Evolutionary conservation across 345 rosid genomes (phyloP).

Genomic region (Pistacia vera): DNA sequence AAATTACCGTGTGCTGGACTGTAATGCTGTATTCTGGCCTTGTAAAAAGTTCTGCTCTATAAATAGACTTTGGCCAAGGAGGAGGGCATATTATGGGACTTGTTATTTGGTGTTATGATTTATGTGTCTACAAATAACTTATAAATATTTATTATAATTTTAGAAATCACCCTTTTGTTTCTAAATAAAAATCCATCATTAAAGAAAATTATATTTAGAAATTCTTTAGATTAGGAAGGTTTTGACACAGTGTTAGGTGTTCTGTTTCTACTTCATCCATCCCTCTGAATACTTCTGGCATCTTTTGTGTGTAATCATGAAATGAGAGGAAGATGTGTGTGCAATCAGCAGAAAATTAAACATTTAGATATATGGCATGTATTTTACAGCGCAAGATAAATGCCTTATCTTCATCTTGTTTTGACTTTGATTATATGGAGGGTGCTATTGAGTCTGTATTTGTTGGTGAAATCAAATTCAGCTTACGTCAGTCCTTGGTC

Average conservation of each 20-base stretch:
- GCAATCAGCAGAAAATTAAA: background rate
- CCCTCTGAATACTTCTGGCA: background rate
- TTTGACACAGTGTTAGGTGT: no score
- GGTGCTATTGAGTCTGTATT: constrained; percentile 92
- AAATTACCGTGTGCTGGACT: background rate
- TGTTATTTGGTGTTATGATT: no score
- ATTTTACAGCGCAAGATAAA: constrained; percentile 8
- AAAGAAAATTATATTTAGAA: no score
- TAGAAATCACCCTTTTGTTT: no score
- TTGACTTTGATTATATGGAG: constrained; percentile 51
- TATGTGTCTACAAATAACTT: no score
- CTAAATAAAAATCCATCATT: no score
- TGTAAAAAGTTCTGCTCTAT: background rate
- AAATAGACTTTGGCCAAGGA: background rate
- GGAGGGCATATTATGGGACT: background rate
- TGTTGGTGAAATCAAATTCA: constrained; percentile 85
- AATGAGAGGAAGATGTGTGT: constrained; percentile 1
- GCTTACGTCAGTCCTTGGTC: constrained; percentile 91
- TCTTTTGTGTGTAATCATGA: background rate
- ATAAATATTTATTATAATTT: no score
- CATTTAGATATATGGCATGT: background rate
- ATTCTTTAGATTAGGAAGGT: no score
- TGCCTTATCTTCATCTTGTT: constrained; percentile 6
- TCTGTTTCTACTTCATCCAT: no score
- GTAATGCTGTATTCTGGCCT: background rate